phyloP scores from a whole-genome alignment of 345 rosid genomes.

The Salix dunnii region DNA sequence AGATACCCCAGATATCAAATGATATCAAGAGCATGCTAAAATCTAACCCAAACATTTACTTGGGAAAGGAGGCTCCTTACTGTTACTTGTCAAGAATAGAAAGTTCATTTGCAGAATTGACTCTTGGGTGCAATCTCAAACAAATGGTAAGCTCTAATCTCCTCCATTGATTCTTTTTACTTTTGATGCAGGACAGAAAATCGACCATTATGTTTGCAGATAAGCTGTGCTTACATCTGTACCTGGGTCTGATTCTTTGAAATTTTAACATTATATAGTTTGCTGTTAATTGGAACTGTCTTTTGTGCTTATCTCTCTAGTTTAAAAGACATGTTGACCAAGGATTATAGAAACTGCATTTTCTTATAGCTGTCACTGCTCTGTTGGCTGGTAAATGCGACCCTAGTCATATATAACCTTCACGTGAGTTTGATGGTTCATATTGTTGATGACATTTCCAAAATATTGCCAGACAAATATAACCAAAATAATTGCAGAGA shows the following conservation, averaged over 20 bases:
- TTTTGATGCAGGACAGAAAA: not conserved
- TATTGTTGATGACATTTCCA: not conserved
- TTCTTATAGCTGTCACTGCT: not conserved
- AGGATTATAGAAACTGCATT: not conserved
- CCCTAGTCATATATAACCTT: not conserved
- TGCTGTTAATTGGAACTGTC: not conserved
- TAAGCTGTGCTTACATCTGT: not conserved
- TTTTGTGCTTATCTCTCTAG: not conserved
- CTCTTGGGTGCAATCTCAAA: constrained; percentile 81
- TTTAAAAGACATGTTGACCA: not conserved
- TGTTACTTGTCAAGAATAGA: constrained; percentile 76
- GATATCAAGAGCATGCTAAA: constrained; percentile 64
- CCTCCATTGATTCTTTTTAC: not conserved
- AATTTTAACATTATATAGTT: not conserved
- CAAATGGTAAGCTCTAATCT: constrained; percentile 47
- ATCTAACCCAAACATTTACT: constrained; percentile 61
- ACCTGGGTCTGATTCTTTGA: not conserved
- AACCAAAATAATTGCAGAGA: not conserved
- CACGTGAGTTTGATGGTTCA: not conserved
- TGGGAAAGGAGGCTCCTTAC: constrained; percentile 79
- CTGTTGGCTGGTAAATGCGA: not conserved
- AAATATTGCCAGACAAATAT: not conserved
- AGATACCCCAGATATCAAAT: constrained; percentile 62
- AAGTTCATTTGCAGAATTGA: constrained; percentile 63
- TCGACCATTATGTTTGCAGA: not conserved